Percentiles rank a stretch among this genome's conserved stretches.
These are phyloP conservation scores for Kockiozyma suomiensis DNA, from an alignment of 805 yeast genomes.

Conservation along the genomic window DNA sequence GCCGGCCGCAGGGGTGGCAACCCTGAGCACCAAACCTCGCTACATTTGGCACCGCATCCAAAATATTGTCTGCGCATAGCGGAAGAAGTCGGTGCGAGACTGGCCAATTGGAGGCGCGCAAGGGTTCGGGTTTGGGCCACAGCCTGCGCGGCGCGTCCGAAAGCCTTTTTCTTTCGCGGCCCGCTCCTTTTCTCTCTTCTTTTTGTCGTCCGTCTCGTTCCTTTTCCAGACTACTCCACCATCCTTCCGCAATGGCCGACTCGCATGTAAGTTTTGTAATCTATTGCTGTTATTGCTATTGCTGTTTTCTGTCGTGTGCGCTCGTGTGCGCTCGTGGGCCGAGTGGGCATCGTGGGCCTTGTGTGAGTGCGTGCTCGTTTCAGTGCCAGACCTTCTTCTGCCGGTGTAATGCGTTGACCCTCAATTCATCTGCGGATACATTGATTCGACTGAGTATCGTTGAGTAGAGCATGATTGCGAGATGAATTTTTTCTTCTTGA, in stretches of 20 bases:
- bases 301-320: not conserved
- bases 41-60: not conserved
- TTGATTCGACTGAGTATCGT: too few relatives aligned
- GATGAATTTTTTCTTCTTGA: too few relatives aligned
- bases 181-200: constrained; percentile 14
- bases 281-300: not conserved
- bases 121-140: constrained; percentile 6
- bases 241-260: constrained; percentile 23
- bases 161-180: constrained; percentile 9
- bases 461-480: too few relatives aligned
- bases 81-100: constrained; percentile 13
- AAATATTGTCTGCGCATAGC: not conserved
- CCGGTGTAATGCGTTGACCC: too few relatives aligned
- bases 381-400: too few relatives aligned
- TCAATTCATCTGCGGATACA: too few relatives aligned
- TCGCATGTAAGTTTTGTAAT: constrained; percentile 15
- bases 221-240: not conserved
- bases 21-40: not conserved
- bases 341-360: too few relatives aligned
- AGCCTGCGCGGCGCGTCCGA: constrained; percentile 11
- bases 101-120: constrained; percentile 11
- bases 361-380: not conserved
- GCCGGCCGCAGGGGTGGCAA: not conserved
- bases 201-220: constrained; percentile 5
- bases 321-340: too few relatives aligned